These are phyloP conservation scores for Pharnaceum exiguum DNA, from an alignment of 148 eudicot species.

Conservation along the genomic window DNA sequence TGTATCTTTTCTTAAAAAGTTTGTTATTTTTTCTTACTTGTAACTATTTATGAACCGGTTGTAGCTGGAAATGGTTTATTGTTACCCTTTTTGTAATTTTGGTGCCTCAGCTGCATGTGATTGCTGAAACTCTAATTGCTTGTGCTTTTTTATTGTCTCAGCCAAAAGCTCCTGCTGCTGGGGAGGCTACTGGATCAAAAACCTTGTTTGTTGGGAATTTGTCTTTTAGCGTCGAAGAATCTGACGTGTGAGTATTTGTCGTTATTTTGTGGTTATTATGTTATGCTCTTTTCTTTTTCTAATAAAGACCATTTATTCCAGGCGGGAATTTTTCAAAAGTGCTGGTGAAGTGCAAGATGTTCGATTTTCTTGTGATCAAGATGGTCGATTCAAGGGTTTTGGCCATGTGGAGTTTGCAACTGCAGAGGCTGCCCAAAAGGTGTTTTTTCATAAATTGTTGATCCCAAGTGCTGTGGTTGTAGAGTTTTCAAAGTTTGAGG, in stretches of 20 bases:
- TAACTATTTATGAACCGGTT: neutral
- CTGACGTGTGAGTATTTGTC: conserved; percentile 63
- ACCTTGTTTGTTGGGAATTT: conserved; percentile 80
- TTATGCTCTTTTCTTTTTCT: neutral
- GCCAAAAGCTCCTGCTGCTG: conserved; percentile 66
- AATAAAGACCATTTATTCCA: conserved; percentile 7
- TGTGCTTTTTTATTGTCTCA: conserved; percentile 21
- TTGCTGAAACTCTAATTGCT: neutral
- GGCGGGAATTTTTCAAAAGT: conserved; percentile 63
- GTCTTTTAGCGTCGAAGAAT: conserved; percentile 43
- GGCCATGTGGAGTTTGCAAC: conserved; percentile 90
- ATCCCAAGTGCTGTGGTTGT: neutral
- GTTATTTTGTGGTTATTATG: neutral
- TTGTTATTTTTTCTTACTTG: neutral
- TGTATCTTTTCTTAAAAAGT: neutral
- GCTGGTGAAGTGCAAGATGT: conserved; percentile 58
- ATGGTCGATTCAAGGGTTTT: conserved; percentile 63
- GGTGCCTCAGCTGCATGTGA: neutral
- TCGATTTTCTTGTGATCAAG: conserved; percentile 46
- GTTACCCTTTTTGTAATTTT: neutral
- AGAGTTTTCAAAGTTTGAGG: neutral
- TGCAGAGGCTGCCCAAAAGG: conserved; percentile 68
- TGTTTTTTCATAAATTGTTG: conserved; percentile 2
- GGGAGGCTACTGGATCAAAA: conserved; percentile 50
- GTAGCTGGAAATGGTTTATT: neutral